Conservation (phyloP, 2,329 filamentous ascomycete genomes). For the Clonostachys sp. region DNA sequence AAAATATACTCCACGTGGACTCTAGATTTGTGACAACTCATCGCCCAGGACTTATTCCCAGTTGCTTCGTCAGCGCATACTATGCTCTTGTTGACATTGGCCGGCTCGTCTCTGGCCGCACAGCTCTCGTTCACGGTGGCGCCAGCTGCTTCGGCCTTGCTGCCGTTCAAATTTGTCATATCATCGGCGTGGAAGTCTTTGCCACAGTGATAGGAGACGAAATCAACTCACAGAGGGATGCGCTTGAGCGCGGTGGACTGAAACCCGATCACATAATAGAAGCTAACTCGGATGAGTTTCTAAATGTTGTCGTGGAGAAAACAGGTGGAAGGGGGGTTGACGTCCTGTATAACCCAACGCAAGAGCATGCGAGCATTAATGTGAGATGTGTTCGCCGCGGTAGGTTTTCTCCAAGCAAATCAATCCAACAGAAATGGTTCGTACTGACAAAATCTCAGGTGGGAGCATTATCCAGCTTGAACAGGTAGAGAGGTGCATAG, state of each 20-base stretch:
- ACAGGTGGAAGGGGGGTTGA: conserved; percentile 30
- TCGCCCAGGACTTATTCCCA: conserved; percentile 21
- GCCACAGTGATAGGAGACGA: conserved; percentile 27
- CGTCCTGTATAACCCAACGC: conserved; percentile 40
- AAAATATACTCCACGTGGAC: conserved; percentile 24
- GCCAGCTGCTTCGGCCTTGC: conserved; percentile 36
- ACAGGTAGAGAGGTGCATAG: conserved; percentile 9
- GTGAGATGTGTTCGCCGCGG: conserved; percentile 26
- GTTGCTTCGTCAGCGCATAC: conserved; percentile 33
- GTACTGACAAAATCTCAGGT: background rate
- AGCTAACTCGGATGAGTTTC: conserved; percentile 23
- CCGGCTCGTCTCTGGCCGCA: conserved; percentile 14
- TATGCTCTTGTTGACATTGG: conserved; percentile 31
- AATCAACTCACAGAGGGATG: conserved; percentile 23
- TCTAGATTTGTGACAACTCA: conserved; percentile 23
- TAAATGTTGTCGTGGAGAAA: conserved; percentile 18
- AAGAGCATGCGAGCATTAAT: conserved; percentile 21
- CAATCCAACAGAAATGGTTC: background rate
- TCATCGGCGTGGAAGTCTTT: conserved; percentile 32
- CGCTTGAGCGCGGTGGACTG: conserved; percentile 28
- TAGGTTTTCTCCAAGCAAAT: conserved; percentile 13
- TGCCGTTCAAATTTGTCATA: conserved; percentile 32
- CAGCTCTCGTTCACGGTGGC: conserved; percentile 37
- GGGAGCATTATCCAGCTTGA: conserved; percentile 24
- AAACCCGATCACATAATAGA: conserved; percentile 28